Evolutionary conservation across 2,329 filamentous ascomycete species (phyloP), one percentile per base, ranked within the genome.

Genomic region (Xylaria sp.): DNA sequence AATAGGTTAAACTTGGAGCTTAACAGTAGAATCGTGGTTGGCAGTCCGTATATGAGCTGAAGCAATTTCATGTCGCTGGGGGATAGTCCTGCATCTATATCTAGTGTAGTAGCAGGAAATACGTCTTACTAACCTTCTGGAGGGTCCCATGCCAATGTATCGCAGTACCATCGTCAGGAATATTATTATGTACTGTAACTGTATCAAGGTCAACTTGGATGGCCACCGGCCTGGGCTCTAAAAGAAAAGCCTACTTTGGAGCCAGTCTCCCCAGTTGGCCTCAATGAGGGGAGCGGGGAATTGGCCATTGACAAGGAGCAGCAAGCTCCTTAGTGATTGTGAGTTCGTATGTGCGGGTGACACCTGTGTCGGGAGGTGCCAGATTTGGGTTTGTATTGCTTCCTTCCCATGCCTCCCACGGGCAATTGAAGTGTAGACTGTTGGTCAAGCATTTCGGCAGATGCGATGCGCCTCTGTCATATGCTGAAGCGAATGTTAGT

Each of bases 171-270:
- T 63, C 57, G 5, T 58, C 58, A 7, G 76, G 77, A 1, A 87
- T 77, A 7, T 78, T 74, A 63, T 89, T 88, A 69, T 82, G 75
- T 53, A 86, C 76, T 29, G 82, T 82, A 48, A 86, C 79, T 56
- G 20, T 24, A 41, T 37, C 7, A 21, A 26, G 18, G 18, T 29
- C 42, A 49, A 18, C 7, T 13, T 21, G 21, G 37, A 11, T 39
- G 7, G 19, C 37, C 9, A n/a, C 3, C n/a, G n/a, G 2, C 4
- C 1, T 16, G 37, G 17, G 7, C 22, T 4, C n/a, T 1, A 26
- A 47, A 26, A 24, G 9, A 9, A 9, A 2, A 17, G 34, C 56
- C 22, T 40, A 62, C 59, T 50, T 47, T 85, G 69, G 21, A 74
- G 61, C 49, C 50, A 63, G 56, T 76, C 74, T 21, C 74, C 74